Conservation (phyloP, 1,139 yeast genomes). For the Nematodospora anomalae region DNA sequence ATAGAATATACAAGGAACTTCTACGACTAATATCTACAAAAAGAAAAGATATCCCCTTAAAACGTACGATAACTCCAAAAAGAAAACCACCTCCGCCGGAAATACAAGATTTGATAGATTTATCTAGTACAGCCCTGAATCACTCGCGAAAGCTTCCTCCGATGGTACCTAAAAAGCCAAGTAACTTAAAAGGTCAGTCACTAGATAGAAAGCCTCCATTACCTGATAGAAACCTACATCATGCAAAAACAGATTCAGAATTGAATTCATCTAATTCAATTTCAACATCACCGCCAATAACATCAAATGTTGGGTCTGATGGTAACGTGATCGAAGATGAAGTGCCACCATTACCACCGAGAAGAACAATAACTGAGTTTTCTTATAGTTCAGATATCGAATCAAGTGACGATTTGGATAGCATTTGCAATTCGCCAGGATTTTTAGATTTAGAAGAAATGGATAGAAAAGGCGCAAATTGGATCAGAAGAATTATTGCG, state of each 20-base stretch:
- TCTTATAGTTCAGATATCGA: conserved; percentile 3
- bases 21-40: conserved; percentile 17
- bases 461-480: conserved; percentile 49
- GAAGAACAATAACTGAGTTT: conserved; percentile 7
- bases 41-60: conserved; percentile 15
- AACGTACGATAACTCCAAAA: conserved; percentile 1
- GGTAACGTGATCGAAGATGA: conserved; percentile 14
- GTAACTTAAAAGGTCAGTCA: conserved; percentile 27
- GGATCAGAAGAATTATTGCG: conserved; percentile 46
- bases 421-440: conserved; percentile 15
- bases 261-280: conserved; percentile 2
- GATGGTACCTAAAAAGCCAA: conserved; percentile 42
- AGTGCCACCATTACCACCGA: conserved; percentile 14
- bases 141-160: conserved; percentile 31
- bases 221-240: conserved; percentile 16
- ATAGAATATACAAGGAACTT: conserved; percentile 36
- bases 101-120: conserved; percentile 35
- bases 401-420: conserved; percentile 11
- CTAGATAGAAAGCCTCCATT: conserved; percentile 24
- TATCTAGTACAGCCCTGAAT: conserved; percentile 24
- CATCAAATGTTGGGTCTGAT: conserved; percentile 18
- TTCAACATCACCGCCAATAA: conserved; percentile 18
- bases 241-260: conserved; percentile 9
- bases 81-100: conserved; percentile 9
- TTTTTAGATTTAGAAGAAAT: conserved; percentile 33